A percentile compares a stretch with the other conserved stretches of the same genome.
These are phyloP conservation scores for Penicillium flavigenum DNA, from an alignment of 495 filamentous ascomycete species.

Conservation along the genomic window DNA sequence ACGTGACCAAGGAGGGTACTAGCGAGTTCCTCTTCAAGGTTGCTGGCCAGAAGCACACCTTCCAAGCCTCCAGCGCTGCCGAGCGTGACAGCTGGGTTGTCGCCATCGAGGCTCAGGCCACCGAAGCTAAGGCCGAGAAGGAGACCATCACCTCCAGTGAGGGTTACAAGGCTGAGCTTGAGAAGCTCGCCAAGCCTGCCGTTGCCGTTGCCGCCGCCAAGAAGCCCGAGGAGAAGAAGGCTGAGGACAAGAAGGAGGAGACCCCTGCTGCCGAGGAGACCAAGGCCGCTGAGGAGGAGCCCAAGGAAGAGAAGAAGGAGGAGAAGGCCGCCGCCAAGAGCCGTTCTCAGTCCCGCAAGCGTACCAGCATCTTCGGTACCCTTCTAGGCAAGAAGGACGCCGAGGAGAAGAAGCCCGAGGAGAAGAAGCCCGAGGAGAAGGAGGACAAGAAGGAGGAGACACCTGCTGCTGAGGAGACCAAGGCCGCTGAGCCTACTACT, in stretches of 20 bases:
- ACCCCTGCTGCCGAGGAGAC: constrained; percentile 45
- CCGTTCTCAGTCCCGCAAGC: constrained; percentile 87
- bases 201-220: constrained; percentile 39
- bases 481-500: constrained; percentile 27
- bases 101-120: constrained; percentile 70
- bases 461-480: constrained; percentile 21
- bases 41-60: constrained; percentile 83
- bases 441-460: constrained; percentile 57
- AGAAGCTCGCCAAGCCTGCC: constrained; percentile 59
- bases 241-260: constrained; percentile 52
- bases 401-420: constrained; percentile 49
- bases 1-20: constrained; percentile 68
- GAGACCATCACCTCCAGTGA: constrained; percentile 67
- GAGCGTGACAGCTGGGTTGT: constrained; percentile 92
- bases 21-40: constrained; percentile 82
- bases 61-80: constrained; percentile 68
- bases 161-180: constrained; percentile 74
- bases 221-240: constrained; percentile 58
- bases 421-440: no score
- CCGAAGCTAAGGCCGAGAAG: constrained; percentile 73
- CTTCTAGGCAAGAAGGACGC: constrained; percentile 74
- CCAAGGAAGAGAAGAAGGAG: constrained; percentile 48
- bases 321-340: constrained; percentile 53
- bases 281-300: constrained; percentile 37
- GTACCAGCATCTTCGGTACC: constrained; percentile 74